Evolutionary conservation across 371 early-diverging fungal species (phyloP), one percentile per base, ranked within the genome.

Genomic region (Smittium mucronatum): DNA sequence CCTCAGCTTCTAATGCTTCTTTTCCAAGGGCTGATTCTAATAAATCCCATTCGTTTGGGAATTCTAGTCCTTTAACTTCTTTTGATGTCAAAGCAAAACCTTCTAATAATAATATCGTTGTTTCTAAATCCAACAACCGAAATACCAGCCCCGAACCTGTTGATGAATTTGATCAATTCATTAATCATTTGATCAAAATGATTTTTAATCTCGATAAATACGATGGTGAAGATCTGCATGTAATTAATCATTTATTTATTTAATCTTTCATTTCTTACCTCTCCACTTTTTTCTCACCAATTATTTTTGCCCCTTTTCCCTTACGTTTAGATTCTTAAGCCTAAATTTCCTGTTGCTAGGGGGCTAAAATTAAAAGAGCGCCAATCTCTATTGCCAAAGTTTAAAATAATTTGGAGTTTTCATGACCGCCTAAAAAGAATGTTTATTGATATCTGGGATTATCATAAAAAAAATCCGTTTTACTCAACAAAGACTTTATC

Each of bases 371-470:
- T 47, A 47, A 47, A 21, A 47, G 47, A 47, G 21, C 47, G 47
- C 21, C 47, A 47, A 21, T 11, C 5, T 47, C 47, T 47, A 21
- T 47, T 47, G 5, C 47, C 47, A 11, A 21, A 36, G 29, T 21
- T 5, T 67, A 17, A 36, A 29, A 25, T 30, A 26, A 67, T 67
- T 16, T 67, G 67, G 67, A 25, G 17, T 11, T 47, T 36, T 35
- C 34, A 67, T 28, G 28, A 67, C 29, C 67, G 67, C 28, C 17
- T 67, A 36, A 67, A 67, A 36, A 67, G 67, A 29, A 21, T 16
- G 2, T 67, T 30, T 30, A n/a, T 47, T n/a, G 67, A 67, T 28
- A 30, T 67, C 1, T 67, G 67, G 67, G 67, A 67, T 16, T 47
- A 34, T 25, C 16, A 36, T 1, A 67, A 36, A 31, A 30, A 34